Conservation (phyloP, 2,329 filamentous ascomycete species). For the Botryotinia calthae region DNA sequence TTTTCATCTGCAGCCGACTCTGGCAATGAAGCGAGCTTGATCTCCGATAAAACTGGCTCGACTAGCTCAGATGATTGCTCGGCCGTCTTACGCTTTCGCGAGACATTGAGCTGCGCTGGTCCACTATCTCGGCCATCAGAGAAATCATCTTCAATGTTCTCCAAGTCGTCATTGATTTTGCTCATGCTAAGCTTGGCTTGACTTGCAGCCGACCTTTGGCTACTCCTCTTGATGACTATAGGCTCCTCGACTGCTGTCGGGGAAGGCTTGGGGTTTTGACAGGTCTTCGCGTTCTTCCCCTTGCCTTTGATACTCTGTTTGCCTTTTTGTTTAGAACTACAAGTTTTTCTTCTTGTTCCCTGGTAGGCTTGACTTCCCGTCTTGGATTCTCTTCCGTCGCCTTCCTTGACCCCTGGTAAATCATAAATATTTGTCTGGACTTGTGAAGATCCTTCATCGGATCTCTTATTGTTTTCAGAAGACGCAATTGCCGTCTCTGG, state of each 20-base stretch:
- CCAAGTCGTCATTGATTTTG: background rate
- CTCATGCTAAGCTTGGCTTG: slow-evolving; percentile 13
- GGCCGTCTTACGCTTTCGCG: slow-evolving; percentile 17
- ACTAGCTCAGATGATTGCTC: background rate
- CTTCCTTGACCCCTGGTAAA: slow-evolving; percentile 9
- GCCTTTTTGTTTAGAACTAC: background rate
- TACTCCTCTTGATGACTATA: background rate
- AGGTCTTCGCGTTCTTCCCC: background rate
- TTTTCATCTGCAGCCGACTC: background rate
- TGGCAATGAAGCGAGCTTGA: background rate
- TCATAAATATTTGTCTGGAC: slow-evolving; percentile 11
- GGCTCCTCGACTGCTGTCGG: background rate
- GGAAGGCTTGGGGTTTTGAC: background rate
- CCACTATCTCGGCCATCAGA: background rate
- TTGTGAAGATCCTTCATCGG: background rate
- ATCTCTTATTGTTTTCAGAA: background rate
- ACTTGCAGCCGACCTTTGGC: slow-evolving; percentile 14
- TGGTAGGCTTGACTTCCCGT: background rate
- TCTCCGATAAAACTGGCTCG: background rate
- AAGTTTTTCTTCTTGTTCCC: background rate
- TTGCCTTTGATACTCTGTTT: background rate
- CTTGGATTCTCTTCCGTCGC: background rate
- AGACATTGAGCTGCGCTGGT: slow-evolving; percentile 15
- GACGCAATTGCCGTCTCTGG: background rate
- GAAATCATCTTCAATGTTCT: slow-evolving; percentile 3